Evolutionary conservation across 2,329 filamentous ascomycete species (phyloP).

Genomic region (Alternaria viburni): DNA sequence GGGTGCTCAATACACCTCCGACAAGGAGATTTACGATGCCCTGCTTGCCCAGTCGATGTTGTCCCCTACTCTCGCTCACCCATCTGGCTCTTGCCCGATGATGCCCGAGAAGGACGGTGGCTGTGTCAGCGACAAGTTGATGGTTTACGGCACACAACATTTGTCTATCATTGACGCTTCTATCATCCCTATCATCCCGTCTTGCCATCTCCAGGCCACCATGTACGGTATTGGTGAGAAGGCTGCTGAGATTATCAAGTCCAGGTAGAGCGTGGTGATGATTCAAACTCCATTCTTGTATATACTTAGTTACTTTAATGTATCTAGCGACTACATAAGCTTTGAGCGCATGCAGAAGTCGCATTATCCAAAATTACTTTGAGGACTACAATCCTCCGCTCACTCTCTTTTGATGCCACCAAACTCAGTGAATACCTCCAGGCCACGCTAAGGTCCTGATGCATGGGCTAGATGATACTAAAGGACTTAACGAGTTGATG

Average conservation of each 20-base stretch:
- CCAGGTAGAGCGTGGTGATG: conserved; percentile 8
- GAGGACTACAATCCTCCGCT: background rate
- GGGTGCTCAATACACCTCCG: conserved; percentile 28
- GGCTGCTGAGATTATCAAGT: conserved; percentile 43
- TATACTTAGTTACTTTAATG: background rate
- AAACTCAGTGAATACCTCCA: background rate
- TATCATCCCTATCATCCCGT: conserved; percentile 40
- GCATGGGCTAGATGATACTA: background rate
- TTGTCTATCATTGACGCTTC: conserved; percentile 41
- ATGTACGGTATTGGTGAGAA: conserved; percentile 45
- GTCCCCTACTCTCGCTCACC: conserved; percentile 40
- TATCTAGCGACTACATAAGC: background rate
- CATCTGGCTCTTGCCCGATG: conserved; percentile 39
- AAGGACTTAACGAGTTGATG: background rate
- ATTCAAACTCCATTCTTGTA: background rate
- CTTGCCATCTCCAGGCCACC: conserved; percentile 38
- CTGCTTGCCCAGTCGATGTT: conserved; percentile 25
- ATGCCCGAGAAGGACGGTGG: conserved; percentile 30
- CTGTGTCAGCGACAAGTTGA: conserved; percentile 36
- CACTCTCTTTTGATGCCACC: background rate
- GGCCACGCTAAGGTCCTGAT: background rate
- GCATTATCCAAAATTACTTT: background rate
- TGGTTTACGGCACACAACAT: conserved; percentile 38
- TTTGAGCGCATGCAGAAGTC: background rate
- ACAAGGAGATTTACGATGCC: conserved; percentile 29